Evolutionary conservation across 371 early-diverging fungal genomes (phyloP).

Genomic region (Parasitella parasitica): DNA sequence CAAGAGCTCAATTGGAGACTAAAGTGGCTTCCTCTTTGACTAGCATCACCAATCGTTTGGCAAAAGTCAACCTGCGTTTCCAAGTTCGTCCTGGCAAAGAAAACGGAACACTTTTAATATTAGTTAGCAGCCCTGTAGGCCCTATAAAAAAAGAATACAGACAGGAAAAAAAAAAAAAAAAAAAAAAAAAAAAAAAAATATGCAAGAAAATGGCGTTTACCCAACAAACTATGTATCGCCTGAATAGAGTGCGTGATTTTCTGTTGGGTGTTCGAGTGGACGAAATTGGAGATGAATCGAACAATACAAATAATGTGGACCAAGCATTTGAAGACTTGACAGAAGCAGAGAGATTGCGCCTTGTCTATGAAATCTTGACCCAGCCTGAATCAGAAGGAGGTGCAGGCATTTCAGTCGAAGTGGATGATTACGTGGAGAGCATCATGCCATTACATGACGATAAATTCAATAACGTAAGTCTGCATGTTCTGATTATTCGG

Average conservation of each 20-base stretch:
- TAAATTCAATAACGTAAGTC: conserved; percentile 65
- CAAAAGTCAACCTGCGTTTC: conserved; percentile 27
- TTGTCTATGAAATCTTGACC: conserved; percentile 75
- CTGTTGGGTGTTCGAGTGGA: conserved; percentile 59
- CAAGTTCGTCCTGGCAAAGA: conserved; percentile 40
- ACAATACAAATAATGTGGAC: conserved; percentile 9
- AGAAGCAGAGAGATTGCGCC: conserved; percentile 74
- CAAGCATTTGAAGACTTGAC: conserved; percentile 36
- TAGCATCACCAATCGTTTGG: conserved; percentile 21
- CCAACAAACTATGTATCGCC: not conserved
- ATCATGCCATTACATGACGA: conserved; percentile 80
- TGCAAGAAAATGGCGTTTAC: not conserved
- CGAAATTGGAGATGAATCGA: conserved; percentile 31
- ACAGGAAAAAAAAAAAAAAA: conserved; percentile 17
- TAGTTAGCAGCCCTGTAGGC: conserved; percentile 36
- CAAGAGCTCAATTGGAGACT: conserved; percentile 22
- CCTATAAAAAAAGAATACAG: conserved; percentile 32
- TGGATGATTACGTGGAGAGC: conserved; percentile 63
- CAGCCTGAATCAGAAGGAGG: conserved; percentile 67
- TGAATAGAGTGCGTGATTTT: conserved; percentile 63
- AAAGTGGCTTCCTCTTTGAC: conserved; percentile 18
- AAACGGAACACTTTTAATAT: conserved; percentile 27
- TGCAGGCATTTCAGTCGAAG: conserved; percentile 61
- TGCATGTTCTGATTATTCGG: not conserved
- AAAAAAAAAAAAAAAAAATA: conserved; percentile 16